Conservation (phyloP, 768 basidiomycete species). For the Suillus subalutaceus region DNA sequence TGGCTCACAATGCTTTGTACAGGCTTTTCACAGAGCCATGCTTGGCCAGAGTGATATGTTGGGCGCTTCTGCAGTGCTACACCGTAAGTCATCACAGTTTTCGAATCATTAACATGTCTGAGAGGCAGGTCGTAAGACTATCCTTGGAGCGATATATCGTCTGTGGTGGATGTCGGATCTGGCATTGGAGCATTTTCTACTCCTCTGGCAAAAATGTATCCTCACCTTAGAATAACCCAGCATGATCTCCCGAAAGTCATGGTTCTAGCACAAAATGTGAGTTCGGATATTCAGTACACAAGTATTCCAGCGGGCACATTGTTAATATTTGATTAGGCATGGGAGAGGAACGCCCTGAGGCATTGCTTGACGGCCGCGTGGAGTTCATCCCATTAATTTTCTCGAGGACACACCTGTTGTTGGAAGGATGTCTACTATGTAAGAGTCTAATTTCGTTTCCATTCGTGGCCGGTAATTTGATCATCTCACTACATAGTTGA, state of each 20-base stretch:
- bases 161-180: conserved; percentile 33
- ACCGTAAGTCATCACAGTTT: conserved; percentile 19
- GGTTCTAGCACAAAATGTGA: conserved; percentile 23
- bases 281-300: background rate
- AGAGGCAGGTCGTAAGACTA: conserved; percentile 19
- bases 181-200: conserved; percentile 33
- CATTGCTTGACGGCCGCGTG: conserved; percentile 19
- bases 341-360: conserved; percentile 19
- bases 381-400: conserved; percentile 24
- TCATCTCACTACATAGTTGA: conserved; percentile 19
- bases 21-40: conserved; percentile 31
- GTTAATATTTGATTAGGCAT: conserved; percentile 13
- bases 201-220: conserved; percentile 27
- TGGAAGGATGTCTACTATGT: conserved; percentile 30
- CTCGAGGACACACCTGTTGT: conserved; percentile 20
- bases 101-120: background rate
- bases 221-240: conserved; percentile 28
- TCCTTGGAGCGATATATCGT: conserved; percentile 28
- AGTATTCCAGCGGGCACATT: background rate
- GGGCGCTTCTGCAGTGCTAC: conserved; percentile 26
- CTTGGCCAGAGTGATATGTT: conserved; percentile 21
- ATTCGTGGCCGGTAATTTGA: background rate
- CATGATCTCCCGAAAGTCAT: conserved; percentile 35
- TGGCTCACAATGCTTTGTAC: conserved; percentile 1
- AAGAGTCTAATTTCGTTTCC: background rate